A percentile compares a stretch with the other conserved stretches of the same genome.
These are phyloP conservation scores for Scutellaria galericulata DNA, from an alignment of 257 asterid species.

Conservation along the genomic window DNA sequence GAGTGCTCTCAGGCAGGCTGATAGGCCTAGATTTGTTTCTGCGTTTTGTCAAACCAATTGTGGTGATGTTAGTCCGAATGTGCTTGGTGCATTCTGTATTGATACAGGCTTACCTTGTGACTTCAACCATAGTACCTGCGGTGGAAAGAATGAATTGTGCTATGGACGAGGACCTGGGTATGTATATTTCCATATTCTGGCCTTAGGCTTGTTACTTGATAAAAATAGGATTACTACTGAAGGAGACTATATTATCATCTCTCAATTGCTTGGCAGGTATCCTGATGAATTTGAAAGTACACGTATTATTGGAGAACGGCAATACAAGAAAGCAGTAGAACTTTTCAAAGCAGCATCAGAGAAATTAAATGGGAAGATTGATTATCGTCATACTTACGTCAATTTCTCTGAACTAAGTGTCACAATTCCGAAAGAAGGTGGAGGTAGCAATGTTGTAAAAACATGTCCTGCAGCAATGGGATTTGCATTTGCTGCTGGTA, in stretches of 20 bases:
- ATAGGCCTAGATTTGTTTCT: slow-evolving; percentile 82
- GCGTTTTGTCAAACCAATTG: slow-evolving; percentile 98
- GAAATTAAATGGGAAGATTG: slow-evolving; percentile 75
- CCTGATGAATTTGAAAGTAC: slow-evolving; percentile 98
- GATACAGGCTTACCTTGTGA: slow-evolving; percentile 98
- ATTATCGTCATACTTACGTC: slow-evolving; percentile 75
- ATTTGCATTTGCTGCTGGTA: slow-evolving; percentile 98
- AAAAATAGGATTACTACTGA: slow-evolving; percentile 6
- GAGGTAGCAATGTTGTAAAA: slow-evolving; percentile 58
- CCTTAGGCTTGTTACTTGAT: slow-evolving; percentile 19
- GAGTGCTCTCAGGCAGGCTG: slow-evolving; percentile 72
- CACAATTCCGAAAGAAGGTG: slow-evolving; percentile 64
- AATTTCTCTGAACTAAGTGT: slow-evolving; percentile 85
- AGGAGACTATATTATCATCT: slow-evolving; percentile 1
- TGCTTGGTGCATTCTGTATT: slow-evolving; percentile 92
- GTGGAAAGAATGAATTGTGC: slow-evolving; percentile 95
- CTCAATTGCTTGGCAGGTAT: slow-evolving; percentile 58
- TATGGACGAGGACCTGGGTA: slow-evolving; percentile 99
- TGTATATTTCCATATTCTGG: slow-evolving; percentile 29
- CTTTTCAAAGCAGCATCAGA: slow-evolving; percentile 79
- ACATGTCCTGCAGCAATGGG: slow-evolving; percentile 99
- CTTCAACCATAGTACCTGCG: slow-evolving; percentile 96
- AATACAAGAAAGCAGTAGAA: slow-evolving; percentile 79
- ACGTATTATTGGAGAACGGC: slow-evolving; percentile 91
- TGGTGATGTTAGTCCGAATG: slow-evolving; percentile 99